Conservation (phyloP, 2,329 filamentous ascomycete genomes). For the Colletotrichum sp. region DNA sequence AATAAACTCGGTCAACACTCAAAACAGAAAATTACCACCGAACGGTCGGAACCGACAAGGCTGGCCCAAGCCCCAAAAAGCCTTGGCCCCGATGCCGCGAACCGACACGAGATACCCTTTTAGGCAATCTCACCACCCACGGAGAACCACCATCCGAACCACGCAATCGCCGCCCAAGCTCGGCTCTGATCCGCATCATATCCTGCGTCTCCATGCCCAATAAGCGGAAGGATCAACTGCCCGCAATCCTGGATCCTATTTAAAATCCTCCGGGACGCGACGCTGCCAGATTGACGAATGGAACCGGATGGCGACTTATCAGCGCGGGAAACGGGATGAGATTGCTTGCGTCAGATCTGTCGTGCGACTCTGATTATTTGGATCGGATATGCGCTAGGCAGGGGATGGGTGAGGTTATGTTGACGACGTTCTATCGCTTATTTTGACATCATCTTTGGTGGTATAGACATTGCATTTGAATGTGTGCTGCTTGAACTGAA, state of each 20-base stretch:
- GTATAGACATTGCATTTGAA: rapidly evolving
- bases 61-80: not conserved
- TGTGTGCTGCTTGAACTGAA: not conserved
- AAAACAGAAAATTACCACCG: not conserved
- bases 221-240: not conserved
- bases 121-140: not conserved
- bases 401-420: not conserved
- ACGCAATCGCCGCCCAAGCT: not conserved
- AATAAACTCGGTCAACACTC: not conserved
- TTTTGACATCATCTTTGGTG: rapidly evolving
- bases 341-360: not conserved
- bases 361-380: not conserved
- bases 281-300: not conserved
- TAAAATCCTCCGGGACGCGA: not conserved
- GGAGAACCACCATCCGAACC: not conserved
- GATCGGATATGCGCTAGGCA: not conserved
- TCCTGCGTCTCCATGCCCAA: not conserved
- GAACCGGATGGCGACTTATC: not conserved
- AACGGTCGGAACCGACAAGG: not conserved
- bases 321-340: not conserved
- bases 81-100: not conserved
- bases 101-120: not conserved
- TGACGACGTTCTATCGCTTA: not conserved
- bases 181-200: not conserved
- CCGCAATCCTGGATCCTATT: not conserved